Conservation (phyloP, 2,329 filamentous ascomycete species). For the Aspergillus ustus region DNA sequence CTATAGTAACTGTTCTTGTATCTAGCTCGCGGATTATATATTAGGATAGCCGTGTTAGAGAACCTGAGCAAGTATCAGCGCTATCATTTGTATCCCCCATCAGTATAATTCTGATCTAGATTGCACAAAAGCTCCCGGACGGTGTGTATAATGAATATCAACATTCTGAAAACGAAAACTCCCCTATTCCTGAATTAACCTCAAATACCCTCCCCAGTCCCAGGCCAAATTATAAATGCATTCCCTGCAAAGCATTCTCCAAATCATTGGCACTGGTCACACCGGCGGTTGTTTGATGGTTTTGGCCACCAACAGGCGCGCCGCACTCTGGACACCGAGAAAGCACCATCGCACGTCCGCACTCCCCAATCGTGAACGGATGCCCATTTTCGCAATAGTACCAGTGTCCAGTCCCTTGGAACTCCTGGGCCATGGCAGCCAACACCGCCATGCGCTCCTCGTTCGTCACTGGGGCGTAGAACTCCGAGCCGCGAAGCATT, state of each 20-base stretch:
- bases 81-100: no score
- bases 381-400: constrained; percentile 48
- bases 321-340: constrained; percentile 68
- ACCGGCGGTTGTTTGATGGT: constrained; percentile 57
- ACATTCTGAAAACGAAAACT: no score
- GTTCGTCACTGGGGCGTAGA: constrained; percentile 55
- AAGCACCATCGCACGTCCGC: constrained; percentile 67
- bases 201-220: no score
- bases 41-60: no score
- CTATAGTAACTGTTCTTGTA: no score
- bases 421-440: constrained; percentile 57
- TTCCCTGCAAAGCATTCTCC: constrained; percentile 37
- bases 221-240: not conserved
- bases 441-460: constrained; percentile 59
- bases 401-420: constrained; percentile 57
- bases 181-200: no score
- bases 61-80: no score
- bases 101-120: no score
- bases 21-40: no score
- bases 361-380: constrained; percentile 67
- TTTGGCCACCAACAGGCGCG: constrained; percentile 58
- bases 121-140: no score
- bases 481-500: constrained; percentile 53
- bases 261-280: constrained; percentile 63
- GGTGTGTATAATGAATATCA: no score